These are phyloP conservation scores for Stramenopiles sp. DNA, from an alignment of 352 stramenopile genomes.

Conservation along the genomic window DNA sequence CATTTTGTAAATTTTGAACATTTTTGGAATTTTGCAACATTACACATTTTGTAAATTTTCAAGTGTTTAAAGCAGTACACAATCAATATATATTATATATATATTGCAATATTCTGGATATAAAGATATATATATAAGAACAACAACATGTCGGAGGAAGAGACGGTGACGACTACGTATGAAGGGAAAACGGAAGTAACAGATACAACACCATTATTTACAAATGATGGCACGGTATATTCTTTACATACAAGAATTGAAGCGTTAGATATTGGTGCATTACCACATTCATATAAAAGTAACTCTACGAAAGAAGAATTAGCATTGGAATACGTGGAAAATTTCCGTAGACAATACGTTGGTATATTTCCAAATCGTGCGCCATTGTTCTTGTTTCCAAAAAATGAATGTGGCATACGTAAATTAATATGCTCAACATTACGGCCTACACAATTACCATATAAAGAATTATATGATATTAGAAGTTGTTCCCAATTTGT, in stretches of 20 bases:
- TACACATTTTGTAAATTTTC: no score
- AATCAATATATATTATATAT: no score
- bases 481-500: slow-evolving; percentile 57
- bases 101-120: no score
- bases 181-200: not conserved
- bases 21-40: no score
- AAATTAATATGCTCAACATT: slow-evolving; percentile 86
- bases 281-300: slow-evolving; percentile 18
- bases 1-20: no score
- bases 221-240: slow-evolving; percentile 1
- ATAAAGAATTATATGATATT: slow-evolving; percentile 68
- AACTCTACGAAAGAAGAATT: slow-evolving; percentile 70
- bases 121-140: no score
- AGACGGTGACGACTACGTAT: not conserved
- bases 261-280: not conserved
- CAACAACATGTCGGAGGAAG: no score
- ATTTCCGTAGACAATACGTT: slow-evolving; percentile 67
- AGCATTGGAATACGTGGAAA: slow-evolving; percentile 71
- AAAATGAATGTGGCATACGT: slow-evolving; percentile 65
- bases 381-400: slow-evolving; percentile 55
- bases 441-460: slow-evolving; percentile 67
- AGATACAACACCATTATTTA: slow-evolving; percentile 3
- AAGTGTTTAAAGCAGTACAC: no score
- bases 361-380: slow-evolving; percentile 45
- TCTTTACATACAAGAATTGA: not conserved